Base-by-base conservation (phyloP, 2,329 filamentous ascomycete genomes). In the Diplodia scrobiculata region DNA sequence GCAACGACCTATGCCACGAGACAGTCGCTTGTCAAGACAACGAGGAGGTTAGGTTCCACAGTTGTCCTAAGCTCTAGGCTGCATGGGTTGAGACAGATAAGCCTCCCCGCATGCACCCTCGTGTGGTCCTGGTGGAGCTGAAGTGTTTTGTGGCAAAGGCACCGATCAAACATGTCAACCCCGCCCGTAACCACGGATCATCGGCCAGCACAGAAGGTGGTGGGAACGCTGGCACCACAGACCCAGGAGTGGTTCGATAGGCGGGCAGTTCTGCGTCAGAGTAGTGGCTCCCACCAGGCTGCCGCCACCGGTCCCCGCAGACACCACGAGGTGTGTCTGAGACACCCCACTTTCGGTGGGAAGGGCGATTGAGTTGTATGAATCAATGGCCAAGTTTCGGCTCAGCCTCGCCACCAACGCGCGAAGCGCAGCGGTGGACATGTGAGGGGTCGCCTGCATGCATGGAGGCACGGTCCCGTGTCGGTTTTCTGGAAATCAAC, bases 221-320 rank as follows among this genome's bases (percentile, higher is more conserved):
- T 62, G 58, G 58, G 45, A 27, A 62, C 58, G 17, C 19, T 62
- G 11, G 58, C 58, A 62, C 58, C 58, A 62, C 58, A 62, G 58
- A 50, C 58, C 58, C 29, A 25, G 14, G n/a, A 34, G 45, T 51
- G 58, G 58, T 62, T 62, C 41, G 58, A 62, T 25, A 25, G 19
- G 41, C 29, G 29, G 29, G 29, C 29, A 32, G 5, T 32, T 32
- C 27, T 34, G 34, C 55, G 55, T 60, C 55, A 60, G 54, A 45
- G 54, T 27, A 45, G 38, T 38, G 38, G 55, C 34, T 45, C 54
- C 52, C 27, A 2, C 19, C 36, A 58, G 41, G 41, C 25, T 47
- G 3, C 55, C 38, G 55, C 41, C 45, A 51, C 41, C 7, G 13
- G 51, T 62, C 58, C 45, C 58, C 58, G 55, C 55, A 25, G 55